Base-by-base conservation (phyloP, 371 early-diverging fungal genomes). In the Mucor irregularis region DNA sequence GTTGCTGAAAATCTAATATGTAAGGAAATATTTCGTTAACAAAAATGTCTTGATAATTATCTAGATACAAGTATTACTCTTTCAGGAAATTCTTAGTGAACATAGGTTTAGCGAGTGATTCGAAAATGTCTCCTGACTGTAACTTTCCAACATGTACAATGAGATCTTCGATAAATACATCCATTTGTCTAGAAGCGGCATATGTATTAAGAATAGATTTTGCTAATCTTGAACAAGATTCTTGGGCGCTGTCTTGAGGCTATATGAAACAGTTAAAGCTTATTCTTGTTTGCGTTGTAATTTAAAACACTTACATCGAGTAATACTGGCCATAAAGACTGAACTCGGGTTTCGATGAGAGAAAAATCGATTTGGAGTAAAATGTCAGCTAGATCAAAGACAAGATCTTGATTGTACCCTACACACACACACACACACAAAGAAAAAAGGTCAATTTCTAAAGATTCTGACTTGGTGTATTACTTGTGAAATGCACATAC, bases 161-260 rank as follows among this genome's bases (percentile, higher is more conserved):
- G 0, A 81, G 49, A 7, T 80, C 80, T 4, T 60, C 54, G 26
- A 80, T 38, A 43, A 76, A 78, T 16, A 53, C 55, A 47, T 76
- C 75, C n/a, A 84, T 56, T 34, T 84, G 81, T 48, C 84, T 67
- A 4, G 84, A 74, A 14, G 75, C 80, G 25, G 82, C 59, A 26
- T 77, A 80, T 0, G 65, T 60, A 13, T 61, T 48, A 17, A 78
- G 40, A 29, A 74, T 58, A 10, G 73, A 65, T 17, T 52, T 59
- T 2, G 67, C 63, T 38, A 78, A 58, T 5, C 22, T 43, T 21
- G 61, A 26, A 40, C 71, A 69, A 0, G 62, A 49, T 2, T 38
- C 53, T 25, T 69, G 43, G n/a, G 73, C 72, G 21, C 44, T 30
- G 14, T 52, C 50, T 13, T 22, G 38, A 22, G 78, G 68, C 74